Evolutionary conservation across 768 basidiomycete genomes (phyloP), one percentile per base, ranked within the genome.

Genomic region (Mycena chlorophos): DNA sequence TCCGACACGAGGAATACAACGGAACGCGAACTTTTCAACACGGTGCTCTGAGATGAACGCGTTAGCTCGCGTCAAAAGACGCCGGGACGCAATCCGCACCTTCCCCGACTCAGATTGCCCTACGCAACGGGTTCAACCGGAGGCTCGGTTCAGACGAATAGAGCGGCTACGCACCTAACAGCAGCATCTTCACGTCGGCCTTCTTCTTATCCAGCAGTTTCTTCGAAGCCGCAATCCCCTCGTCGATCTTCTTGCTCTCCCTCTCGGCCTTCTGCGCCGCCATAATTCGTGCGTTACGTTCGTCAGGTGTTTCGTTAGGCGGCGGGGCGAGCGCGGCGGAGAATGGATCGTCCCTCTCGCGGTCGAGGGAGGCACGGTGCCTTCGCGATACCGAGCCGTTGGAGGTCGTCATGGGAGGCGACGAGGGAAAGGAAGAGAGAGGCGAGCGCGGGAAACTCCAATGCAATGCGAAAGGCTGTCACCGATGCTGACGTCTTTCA

Each of bases 81-180:
- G 19, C 50, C 14, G 16, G n/a, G 29, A 34, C 20, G 28, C 19
- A 12, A 14, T 14, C 55, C 71, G 6, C 25, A 76, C 78, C 67
- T 81, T 85, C 45, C 83, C 83, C 1, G 82, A 83, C 67, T 84
- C 82, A 4, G 82, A 79, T 70, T 85, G 83, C 30, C 83, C 83
- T 84, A 47, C 20, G 48, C 12, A 34, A 19, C 20, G 22, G 54
- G 25, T 47, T 30, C 56, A 4, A 30, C 2, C 26, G 20, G 17
- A 14, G 22, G 8, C 2, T 26, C 37, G 23, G 40, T 37, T 26
- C 23, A 47, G 3, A 1, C 39, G 22, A 23, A 22, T 19, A 28
- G 23, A 4, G 17, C 25, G 28, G 20, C 23, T 22, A 60, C 69
- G 54, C 49, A 84, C 84, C 84, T 38, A 85, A 68, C 2, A 86